Percentiles rank a stretch among this genome's conserved stretches.
phyloP scores from a whole-genome alignment of 257 asterid genomes.

The Solanum medicagineum region DNA sequence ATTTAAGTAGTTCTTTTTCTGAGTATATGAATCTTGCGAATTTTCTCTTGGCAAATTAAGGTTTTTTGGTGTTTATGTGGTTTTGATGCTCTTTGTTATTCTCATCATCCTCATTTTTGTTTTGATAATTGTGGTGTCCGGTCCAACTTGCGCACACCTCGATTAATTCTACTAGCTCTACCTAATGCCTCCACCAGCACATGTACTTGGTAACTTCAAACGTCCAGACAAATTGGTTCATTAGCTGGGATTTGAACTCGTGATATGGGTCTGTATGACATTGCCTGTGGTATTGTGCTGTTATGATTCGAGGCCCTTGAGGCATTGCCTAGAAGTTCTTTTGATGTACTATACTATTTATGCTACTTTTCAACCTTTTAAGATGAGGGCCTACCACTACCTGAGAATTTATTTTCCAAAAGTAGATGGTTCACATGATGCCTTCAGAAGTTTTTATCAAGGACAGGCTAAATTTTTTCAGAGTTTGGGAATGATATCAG shows the following conservation, averaged over 20 bases:
- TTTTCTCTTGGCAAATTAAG: neutral
- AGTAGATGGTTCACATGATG: neutral
- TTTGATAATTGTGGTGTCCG: neutral
- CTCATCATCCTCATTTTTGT: neutral
- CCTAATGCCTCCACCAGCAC: neutral
- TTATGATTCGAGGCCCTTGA: neutral
- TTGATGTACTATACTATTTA: neutral
- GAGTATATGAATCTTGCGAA: neutral
- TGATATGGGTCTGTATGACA: neutral
- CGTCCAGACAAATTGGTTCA: neutral
- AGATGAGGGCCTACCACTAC: neutral
- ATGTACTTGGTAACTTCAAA: neutral
- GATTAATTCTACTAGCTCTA: neutral
- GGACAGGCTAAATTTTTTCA: neutral
- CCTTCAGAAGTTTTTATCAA: neutral
- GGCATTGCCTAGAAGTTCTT: neutral
- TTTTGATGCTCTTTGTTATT: neutral
- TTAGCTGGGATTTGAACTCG: neutral
- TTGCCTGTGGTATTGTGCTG: neutral
- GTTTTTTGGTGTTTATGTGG: neutral
- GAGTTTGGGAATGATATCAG: neutral
- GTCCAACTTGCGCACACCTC: neutral
- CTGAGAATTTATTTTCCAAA: neutral
- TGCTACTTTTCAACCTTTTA: neutral
- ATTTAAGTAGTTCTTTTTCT: neutral